phyloP scores from a whole-genome alignment of 2,329 filamentous ascomycete genomes.

The Pleomassaria siparia region DNA sequence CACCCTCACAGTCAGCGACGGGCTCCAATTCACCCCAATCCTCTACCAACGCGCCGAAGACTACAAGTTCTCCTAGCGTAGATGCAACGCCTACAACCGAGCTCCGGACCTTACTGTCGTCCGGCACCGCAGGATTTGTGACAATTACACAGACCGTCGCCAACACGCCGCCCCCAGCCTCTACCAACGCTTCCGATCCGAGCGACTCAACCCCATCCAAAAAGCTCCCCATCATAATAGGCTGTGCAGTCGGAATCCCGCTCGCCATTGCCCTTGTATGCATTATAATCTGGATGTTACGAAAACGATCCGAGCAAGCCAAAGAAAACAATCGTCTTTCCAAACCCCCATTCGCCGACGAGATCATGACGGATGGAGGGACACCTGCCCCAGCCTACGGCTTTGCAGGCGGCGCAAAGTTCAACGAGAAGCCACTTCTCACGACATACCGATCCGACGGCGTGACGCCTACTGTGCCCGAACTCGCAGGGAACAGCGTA shows the following conservation, averaged over 20 bases:
- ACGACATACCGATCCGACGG: slow-evolving; percentile 13
- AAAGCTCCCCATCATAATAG: slow-evolving; percentile 34
- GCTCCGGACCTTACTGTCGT: slow-evolving; percentile 23
- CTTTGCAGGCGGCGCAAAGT: slow-evolving; percentile 25
- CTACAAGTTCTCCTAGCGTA: slow-evolving; percentile 6
- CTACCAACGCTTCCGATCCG: slow-evolving; percentile 4
- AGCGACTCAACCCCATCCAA: slow-evolving; percentile 17
- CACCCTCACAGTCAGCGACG: slow-evolving; percentile 11
- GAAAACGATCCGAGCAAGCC: slow-evolving; percentile 28
- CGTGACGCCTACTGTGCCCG: slow-evolving; percentile 19
- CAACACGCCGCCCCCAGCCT: slow-evolving; percentile 8
- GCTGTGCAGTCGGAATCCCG: slow-evolving; percentile 40
- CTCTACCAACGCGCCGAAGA: neutral
- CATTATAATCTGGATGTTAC: slow-evolving; percentile 35
- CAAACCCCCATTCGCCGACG: slow-evolving; percentile 8
- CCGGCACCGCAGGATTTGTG: slow-evolving; percentile 24
- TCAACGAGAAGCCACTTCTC: slow-evolving; percentile 12
- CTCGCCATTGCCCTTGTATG: slow-evolving; percentile 33
- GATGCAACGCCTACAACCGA: slow-evolving; percentile 24
- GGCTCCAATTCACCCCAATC: slow-evolving; percentile 13
- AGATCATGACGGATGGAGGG: neutral
- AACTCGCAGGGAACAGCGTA: slow-evolving; percentile 32
- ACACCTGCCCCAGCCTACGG: slow-evolving; percentile 3
- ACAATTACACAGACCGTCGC: slow-evolving; percentile 26
- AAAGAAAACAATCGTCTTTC: slow-evolving; percentile 21